Evolutionary conservation across 352 stramenopile genomes (phyloP).

Genomic region (Elongisporangium prolatum): DNA sequence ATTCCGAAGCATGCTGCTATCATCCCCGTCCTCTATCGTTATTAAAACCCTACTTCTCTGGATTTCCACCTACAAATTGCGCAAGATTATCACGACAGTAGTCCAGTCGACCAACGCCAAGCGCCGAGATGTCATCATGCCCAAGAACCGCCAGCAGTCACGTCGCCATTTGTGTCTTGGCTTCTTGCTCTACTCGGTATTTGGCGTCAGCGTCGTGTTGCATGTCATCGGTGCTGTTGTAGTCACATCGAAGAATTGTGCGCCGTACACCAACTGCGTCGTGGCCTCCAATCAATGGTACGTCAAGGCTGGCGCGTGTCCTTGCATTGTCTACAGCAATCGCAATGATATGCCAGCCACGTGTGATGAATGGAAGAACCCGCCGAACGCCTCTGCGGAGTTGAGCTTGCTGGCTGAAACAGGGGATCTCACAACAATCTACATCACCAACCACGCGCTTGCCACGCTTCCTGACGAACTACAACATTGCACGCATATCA

Average conservation of each 20-base stretch:
- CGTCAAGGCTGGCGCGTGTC: constrained; percentile 13
- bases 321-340: constrained; percentile 38
- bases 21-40: constrained; percentile 6
- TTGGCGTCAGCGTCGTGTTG: constrained; percentile 20
- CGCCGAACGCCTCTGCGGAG: constrained; percentile 19
- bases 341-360: constrained; percentile 17
- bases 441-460: constrained; percentile 39
- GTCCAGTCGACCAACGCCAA: constrained; percentile 20
- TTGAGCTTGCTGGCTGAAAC: constrained; percentile 20
- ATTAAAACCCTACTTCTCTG: constrained; percentile 36
- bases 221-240: constrained; percentile 23
- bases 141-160: constrained; percentile 12
- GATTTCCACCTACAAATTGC: constrained; percentile 45
- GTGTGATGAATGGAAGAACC: constrained; percentile 31
- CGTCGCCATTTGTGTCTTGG: constrained; percentile 25
- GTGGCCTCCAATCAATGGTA: constrained; percentile 43
- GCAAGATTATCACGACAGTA: constrained; percentile 29
- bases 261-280: constrained; percentile 22
- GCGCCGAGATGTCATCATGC: constrained; percentile 5
- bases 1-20: not conserved
- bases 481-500: constrained; percentile 21
- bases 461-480: constrained; percentile 29
- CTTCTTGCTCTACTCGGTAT: constrained; percentile 33
- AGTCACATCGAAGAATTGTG: constrained; percentile 23
- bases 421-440: constrained; percentile 31